Percentiles rank a stretch among this genome's conserved stretches.
Conservation (phyloP, 2,329 filamentous ascomycete species). For the Sporothrix dimorphospora region DNA sequence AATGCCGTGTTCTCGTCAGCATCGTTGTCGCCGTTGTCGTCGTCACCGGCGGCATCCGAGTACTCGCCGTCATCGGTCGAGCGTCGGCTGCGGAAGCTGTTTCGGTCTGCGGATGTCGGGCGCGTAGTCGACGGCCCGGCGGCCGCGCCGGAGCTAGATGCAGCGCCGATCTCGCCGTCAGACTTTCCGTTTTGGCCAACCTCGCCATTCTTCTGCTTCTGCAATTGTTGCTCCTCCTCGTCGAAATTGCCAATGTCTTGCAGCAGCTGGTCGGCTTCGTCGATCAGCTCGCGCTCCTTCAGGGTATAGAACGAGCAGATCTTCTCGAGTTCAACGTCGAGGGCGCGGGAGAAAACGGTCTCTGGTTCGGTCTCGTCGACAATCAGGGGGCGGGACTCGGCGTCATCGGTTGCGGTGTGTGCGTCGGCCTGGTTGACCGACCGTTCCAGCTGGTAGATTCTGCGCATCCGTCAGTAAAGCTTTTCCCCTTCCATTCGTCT, state of each 20-base stretch:
- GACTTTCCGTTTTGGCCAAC: neutral
- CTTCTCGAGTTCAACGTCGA: slow-evolving; percentile 92
- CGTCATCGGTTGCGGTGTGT: slow-evolving; percentile 69
- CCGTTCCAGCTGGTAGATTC: slow-evolving; percentile 95
- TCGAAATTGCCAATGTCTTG: slow-evolving; percentile 73
- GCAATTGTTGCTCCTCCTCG: slow-evolving; percentile 53
- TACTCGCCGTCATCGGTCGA: slow-evolving; percentile 62
- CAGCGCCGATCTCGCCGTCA: slow-evolving; percentile 29
- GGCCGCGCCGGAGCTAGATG: neutral
- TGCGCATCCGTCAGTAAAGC: slow-evolving; percentile 42
- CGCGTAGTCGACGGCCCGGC: neutral
- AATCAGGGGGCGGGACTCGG: slow-evolving; percentile 84
- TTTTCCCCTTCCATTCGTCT: too few species aligned
- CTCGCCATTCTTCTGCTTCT: slow-evolving; percentile 20
- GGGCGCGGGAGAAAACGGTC: slow-evolving; percentile 74
- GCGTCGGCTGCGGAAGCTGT: slow-evolving; percentile 48
- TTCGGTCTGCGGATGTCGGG: slow-evolving; percentile 30
- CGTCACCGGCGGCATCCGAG: slow-evolving; percentile 45
- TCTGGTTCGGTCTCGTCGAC: slow-evolving; percentile 70
- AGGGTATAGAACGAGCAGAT: slow-evolving; percentile 86
- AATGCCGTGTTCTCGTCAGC: slow-evolving; percentile 62
- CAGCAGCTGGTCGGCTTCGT: slow-evolving; percentile 77
- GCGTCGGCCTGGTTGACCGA: slow-evolving; percentile 58
- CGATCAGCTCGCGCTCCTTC: slow-evolving; percentile 86
- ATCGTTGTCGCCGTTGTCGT: slow-evolving; percentile 56